phyloP scores from a whole-genome alignment of 73 alveolate genomes.

The Strombidium stylifer region DNA sequence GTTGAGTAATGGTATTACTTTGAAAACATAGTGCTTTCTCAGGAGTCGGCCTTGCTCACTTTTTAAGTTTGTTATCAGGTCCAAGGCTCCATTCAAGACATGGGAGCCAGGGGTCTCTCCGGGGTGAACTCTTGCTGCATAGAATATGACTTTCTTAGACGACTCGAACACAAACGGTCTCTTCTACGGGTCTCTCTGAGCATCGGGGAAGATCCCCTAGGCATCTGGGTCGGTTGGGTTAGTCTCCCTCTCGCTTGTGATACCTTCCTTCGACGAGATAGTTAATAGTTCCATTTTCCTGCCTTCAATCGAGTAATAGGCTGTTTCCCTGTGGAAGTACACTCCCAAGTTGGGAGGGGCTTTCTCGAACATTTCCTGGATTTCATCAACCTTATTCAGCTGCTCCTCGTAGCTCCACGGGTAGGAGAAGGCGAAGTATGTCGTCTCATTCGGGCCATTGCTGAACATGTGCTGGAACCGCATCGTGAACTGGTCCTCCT shows the following conservation, averaged over 20 bases:
- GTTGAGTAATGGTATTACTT: constrained; percentile 53
- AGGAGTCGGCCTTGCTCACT: constrained; percentile 45
- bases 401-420: constrained; percentile 63
- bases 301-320: constrained; percentile 46
- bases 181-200: constrained; percentile 21
- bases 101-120: constrained; percentile 97
- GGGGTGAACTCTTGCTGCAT: constrained; percentile 97
- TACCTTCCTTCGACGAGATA: constrained; percentile 40
- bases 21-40: constrained; percentile 59
- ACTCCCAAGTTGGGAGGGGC: constrained; percentile 12
- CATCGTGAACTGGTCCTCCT: constrained; percentile 33
- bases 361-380: constrained; percentile 12
- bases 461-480: constrained; percentile 49
- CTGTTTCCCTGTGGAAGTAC: constrained; percentile 55
- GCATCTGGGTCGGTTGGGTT: constrained; percentile 46
- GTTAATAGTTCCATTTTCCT: constrained; percentile 60
- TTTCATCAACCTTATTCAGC: constrained; percentile 13
- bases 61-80: constrained; percentile 51
- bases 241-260: constrained; percentile 41
- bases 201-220: too few species aligned
- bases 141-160: too few species aligned
- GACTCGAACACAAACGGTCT: constrained; percentile 12
- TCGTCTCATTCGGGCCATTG: constrained; percentile 13
- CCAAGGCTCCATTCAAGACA: constrained; percentile 83
- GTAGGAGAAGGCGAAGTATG: constrained; percentile 68